A percentile compares a stretch with the other conserved stretches of the same genome.
These are phyloP conservation scores for Lathyrus aphaca DNA, from an alignment of 306 rosid species.

Conservation along the genomic window DNA sequence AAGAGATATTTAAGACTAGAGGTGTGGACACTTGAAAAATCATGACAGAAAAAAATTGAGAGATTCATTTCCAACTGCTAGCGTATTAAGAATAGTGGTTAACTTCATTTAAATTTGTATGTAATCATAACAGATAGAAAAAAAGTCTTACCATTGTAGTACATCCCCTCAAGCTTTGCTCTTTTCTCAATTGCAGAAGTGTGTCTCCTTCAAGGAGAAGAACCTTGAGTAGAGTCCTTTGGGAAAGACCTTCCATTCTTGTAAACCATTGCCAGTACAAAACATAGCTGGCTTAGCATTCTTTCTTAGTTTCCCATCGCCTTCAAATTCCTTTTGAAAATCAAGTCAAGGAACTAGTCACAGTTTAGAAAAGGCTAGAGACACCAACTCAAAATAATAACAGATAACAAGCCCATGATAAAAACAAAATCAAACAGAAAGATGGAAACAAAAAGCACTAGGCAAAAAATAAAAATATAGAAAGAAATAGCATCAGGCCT, in stretches of 20 bases:
- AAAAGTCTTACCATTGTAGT: slow-evolving; percentile 63
- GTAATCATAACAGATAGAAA: neutral
- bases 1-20: too few relatives aligned
- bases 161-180: slow-evolving; percentile 83
- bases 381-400: neutral
- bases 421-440: neutral
- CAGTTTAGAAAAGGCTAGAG: neutral
- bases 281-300: slow-evolving; percentile 96
- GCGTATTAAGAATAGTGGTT: too few relatives aligned
- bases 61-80: too few relatives aligned
- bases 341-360: neutral
- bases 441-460: neutral
- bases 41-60: too few relatives aligned
- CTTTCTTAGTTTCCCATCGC: slow-evolving; percentile 59
- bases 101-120: too few relatives aligned
- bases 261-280: slow-evolving; percentile 82
- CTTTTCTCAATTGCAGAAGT: slow-evolving; percentile 68
- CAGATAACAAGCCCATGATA: neutral
- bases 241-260: slow-evolving; percentile 82
- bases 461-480: neutral
- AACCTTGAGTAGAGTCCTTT: slow-evolving; percentile 83
- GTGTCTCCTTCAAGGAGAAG: slow-evolving; percentile 80
- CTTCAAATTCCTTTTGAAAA: slow-evolving; percentile 48
- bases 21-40: too few relatives aligned
- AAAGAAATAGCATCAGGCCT: neutral